Conservation (phyloP, 108 stramenopile species). For the Cyclotella choctawhatcheeana region DNA sequence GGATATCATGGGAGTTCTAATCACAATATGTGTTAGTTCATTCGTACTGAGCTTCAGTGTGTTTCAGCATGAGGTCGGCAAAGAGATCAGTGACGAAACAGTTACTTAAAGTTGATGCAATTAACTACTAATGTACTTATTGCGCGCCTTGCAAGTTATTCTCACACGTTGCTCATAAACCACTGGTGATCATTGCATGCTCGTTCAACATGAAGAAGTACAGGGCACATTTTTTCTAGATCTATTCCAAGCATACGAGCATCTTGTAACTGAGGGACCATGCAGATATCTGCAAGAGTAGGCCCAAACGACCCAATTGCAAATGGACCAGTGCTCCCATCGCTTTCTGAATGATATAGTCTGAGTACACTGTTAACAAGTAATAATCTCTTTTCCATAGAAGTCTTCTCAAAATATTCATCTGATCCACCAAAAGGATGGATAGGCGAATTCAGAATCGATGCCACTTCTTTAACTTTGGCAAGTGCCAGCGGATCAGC, state of each 20-base stretch:
- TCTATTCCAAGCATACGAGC: slow-evolving; percentile 69
- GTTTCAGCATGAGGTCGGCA: slow-evolving; percentile 22
- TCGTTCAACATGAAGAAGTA: slow-evolving; percentile 58
- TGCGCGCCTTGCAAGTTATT: too few relatives aligned
- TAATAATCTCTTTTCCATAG: slow-evolving; percentile 58
- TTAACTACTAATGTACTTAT: not conserved
- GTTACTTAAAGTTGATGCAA: not conserved
- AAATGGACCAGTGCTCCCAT: slow-evolving; percentile 55
- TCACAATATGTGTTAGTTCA: slow-evolving; percentile 70
- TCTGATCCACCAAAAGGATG: slow-evolving; percentile 60
- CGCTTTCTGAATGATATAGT: slow-evolving; percentile 12
- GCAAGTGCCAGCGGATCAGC: slow-evolving; percentile 51
- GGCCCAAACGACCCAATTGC: slow-evolving; percentile 69
- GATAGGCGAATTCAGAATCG: slow-evolving; percentile 62
- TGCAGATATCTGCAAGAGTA: slow-evolving; percentile 74
- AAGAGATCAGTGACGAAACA: not conserved
- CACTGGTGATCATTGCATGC: slow-evolving; percentile 62
- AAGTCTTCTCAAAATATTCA: slow-evolving; percentile 51
- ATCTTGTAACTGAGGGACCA: slow-evolving; percentile 78
- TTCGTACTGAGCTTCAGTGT: slow-evolving; percentile 45
- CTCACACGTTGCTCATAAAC: slow-evolving; percentile 43
- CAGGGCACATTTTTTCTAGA: slow-evolving; percentile 57
- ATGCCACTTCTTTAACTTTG: slow-evolving; percentile 67
- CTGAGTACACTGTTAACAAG: slow-evolving; percentile 58
- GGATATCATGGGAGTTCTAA: slow-evolving; percentile 91